Conservation (phyloP, 371 early-diverging fungal species). For the Mucor racemosus region DNA sequence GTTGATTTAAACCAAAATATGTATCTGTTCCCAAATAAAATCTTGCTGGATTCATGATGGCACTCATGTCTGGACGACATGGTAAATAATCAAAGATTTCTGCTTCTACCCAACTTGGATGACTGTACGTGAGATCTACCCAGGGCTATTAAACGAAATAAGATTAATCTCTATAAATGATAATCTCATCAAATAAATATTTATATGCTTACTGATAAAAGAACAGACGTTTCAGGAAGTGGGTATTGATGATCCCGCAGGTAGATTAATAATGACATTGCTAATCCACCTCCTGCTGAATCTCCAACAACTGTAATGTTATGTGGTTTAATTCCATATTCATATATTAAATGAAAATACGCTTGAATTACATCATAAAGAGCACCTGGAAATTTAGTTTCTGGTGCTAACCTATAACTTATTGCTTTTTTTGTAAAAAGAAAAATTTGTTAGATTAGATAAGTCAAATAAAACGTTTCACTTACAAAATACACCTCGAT, state of each 20-base stretch:
- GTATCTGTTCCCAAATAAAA: constrained; percentile 32
- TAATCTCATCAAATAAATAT: background rate
- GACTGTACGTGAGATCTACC: constrained; percentile 23
- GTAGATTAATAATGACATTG: constrained; percentile 38
- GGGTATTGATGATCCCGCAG: constrained; percentile 48
- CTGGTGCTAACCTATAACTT: constrained; percentile 46
- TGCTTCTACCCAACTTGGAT: constrained; percentile 19
- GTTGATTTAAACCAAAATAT: background rate
- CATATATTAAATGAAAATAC: constrained; percentile 31
- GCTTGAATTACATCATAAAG: constrained; percentile 42
- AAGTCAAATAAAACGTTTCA: background rate
- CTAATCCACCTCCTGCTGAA: constrained; percentile 69
- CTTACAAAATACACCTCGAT: constrained; percentile 45
- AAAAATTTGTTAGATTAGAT: background rate
- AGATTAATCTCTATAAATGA: constrained; percentile 1
- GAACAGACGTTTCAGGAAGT: constrained; percentile 30
- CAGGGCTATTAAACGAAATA: constrained; percentile 17
- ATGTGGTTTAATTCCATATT: constrained; percentile 42
- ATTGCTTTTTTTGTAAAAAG: constrained; percentile 40
- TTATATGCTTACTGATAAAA: constrained; percentile 20
- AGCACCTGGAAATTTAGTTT: constrained; percentile 47
- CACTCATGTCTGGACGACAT: constrained; percentile 8
- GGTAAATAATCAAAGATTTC: constrained; percentile 16
- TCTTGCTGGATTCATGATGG: constrained; percentile 16
- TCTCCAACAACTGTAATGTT: constrained; percentile 76